Conservation (phyloP, 176 grass and related monocot species). For the Phyllostachys edulis region DNA sequence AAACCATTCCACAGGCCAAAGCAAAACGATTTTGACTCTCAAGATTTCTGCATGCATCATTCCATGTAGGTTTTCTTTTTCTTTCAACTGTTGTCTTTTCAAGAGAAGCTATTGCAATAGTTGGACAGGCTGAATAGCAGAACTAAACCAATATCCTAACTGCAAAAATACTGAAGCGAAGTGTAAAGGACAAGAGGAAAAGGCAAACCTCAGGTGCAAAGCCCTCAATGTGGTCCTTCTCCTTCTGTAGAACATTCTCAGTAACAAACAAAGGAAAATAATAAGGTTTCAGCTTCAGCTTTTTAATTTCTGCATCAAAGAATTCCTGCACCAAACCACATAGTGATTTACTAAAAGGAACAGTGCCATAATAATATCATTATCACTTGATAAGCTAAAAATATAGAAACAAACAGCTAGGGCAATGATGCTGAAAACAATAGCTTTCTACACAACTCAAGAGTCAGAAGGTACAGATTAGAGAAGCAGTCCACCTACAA, state of each 20-base stretch:
- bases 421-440: background rate
- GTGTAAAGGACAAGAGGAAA: conserved; percentile 9
- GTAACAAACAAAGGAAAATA: conserved; percentile 98
- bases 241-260: conserved; percentile 92
- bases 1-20: background rate
- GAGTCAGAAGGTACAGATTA: too few species aligned
- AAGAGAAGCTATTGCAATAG: background rate
- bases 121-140: background rate
- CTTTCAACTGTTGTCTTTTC: background rate
- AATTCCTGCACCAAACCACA: conserved; percentile 63
- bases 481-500: too few species aligned
- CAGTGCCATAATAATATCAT: background rate
- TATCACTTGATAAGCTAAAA: background rate
- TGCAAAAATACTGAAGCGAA: background rate
- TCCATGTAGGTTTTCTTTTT: background rate
- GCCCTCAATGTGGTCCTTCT: conserved; percentile 97
- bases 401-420: conserved; percentile 3
- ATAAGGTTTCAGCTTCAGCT: conserved; percentile 77
- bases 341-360: conserved; percentile 22
- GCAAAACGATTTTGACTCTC: background rate
- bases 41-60: background rate
- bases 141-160: background rate
- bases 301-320: conserved; percentile 93
- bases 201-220: conserved; percentile 87
- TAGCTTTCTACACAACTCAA: too few species aligned